Evolutionary conservation across 2,329 filamentous ascomycete genomes (phyloP).

Genomic region (Amauroascus niger): DNA sequence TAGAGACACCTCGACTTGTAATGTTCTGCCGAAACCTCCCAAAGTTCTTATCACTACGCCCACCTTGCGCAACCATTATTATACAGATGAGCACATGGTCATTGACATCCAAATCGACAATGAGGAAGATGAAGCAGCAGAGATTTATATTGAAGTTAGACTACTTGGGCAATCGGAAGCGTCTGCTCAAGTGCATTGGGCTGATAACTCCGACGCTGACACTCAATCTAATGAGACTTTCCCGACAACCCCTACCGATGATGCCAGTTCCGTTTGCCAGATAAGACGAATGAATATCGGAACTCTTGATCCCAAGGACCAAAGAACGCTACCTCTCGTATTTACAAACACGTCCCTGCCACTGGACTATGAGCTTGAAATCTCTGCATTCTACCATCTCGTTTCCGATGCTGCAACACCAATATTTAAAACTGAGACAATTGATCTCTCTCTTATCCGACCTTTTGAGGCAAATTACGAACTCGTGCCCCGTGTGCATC

Average conservation of each 20-base stretch:
- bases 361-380: slow-evolving; percentile 56
- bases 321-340: slow-evolving; percentile 34
- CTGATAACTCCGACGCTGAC: slow-evolving; percentile 25
- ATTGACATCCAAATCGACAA: slow-evolving; percentile 65
- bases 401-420: slow-evolving; percentile 69
- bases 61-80: slow-evolving; percentile 61
- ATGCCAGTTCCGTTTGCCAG: slow-evolving; percentile 14
- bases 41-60: slow-evolving; percentile 70
- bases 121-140: slow-evolving; percentile 68
- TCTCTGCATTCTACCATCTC: slow-evolving; percentile 69
- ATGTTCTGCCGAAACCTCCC: slow-evolving; percentile 77
- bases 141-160: slow-evolving; percentile 59
- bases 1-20: slow-evolving; percentile 48
- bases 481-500: slow-evolving; percentile 67
- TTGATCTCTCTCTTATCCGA: slow-evolving; percentile 62
- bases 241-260: neutral
- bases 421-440: slow-evolving; percentile 61
- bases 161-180: slow-evolving; percentile 51
- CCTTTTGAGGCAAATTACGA: slow-evolving; percentile 92
- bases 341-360: slow-evolving; percentile 44
- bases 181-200: slow-evolving; percentile 40
- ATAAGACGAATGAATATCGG: slow-evolving; percentile 29
- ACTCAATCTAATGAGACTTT: slow-evolving; percentile 19
- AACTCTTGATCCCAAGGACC: slow-evolving; percentile 27
- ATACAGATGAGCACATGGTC: slow-evolving; percentile 67